phyloP scores from a whole-genome alignment of 306 rosid genomes.

The Sophora flavescens region DNA sequence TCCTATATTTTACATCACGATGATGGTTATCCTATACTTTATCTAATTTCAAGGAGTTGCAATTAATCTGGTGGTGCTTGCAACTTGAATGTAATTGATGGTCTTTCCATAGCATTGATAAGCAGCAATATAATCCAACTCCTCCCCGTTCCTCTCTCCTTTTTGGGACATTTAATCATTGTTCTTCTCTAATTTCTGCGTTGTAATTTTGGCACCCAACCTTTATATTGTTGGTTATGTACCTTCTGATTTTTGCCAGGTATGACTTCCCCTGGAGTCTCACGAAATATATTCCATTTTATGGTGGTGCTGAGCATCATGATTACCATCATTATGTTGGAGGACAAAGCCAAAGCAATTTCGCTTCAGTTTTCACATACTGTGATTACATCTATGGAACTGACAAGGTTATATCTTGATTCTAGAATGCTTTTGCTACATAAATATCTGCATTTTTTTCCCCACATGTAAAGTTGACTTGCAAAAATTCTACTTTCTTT shows the following conservation, averaged over 20 bases:
- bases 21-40: not conserved
- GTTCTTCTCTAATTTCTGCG: constrained; percentile 33
- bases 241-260: constrained; percentile 53
- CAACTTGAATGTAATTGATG: constrained; percentile 33
- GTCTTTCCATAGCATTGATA: constrained; percentile 18
- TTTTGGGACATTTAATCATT: constrained; percentile 19
- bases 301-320: constrained; percentile 94
- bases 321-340: constrained; percentile 99
- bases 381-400: constrained; percentile 97
- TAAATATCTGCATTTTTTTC: constrained; percentile 31
- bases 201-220: constrained; percentile 37
- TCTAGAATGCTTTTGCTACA: constrained; percentile 39
- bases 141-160: not conserved
- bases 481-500: constrained; percentile 40
- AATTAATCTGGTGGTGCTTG: constrained; percentile 20
- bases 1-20: not conserved
- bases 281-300: constrained; percentile 87
- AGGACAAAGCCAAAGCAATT: constrained; percentile 94
- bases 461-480: constrained; percentile 45
- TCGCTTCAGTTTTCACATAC: constrained; percentile 95
- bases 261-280: constrained; percentile 91
- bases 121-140: not conserved
- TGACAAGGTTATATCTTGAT: constrained; percentile 75
- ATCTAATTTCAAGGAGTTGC: not conserved
- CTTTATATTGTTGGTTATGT: constrained; percentile 22